Evolutionary conservation across 257 asterid species (phyloP).

Genomic region (Galeopsis tetrahit): DNA sequence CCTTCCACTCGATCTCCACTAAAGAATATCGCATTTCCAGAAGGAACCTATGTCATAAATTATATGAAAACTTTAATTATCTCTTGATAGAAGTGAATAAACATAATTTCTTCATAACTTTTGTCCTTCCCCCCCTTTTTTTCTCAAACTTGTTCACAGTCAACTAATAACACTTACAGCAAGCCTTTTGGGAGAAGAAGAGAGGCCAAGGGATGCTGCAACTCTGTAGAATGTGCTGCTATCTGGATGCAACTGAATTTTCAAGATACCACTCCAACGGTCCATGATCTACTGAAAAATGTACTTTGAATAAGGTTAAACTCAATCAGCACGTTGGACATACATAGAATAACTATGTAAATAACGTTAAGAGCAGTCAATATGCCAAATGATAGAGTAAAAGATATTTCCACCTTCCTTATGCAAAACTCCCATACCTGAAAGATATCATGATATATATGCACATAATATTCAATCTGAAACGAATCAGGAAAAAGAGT

Average conservation of each 20-base stretch:
- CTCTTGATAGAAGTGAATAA: background rate
- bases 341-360: background rate
- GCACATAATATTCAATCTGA: background rate
- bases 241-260: constrained; percentile 66
- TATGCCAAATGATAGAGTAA: background rate
- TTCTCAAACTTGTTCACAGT: background rate
- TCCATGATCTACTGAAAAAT: constrained; percentile 57
- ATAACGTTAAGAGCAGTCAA: constrained; percentile 14
- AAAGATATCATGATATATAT: background rate
- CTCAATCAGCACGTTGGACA: background rate
- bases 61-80: background rate
- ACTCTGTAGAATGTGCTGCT: constrained; percentile 62
- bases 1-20: constrained; percentile 83
- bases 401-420: background rate
- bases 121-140: background rate
- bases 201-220: constrained; percentile 81
- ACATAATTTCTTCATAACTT: constrained; percentile 12
- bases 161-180: constrained; percentile 53
- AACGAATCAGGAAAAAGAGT: background rate
- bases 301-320: constrained; percentile 11
- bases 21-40: constrained; percentile 86
- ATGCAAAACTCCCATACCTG: background rate
- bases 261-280: constrained; percentile 82
- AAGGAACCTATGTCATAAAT: constrained; percentile 65
- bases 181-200: constrained; percentile 56